A percentile compares a stretch with the other conserved stretches of the same genome.
Conservation (phyloP, 192 early-diverging fungal genomes). For the Rhizoclosmatium globosum region DNA sequence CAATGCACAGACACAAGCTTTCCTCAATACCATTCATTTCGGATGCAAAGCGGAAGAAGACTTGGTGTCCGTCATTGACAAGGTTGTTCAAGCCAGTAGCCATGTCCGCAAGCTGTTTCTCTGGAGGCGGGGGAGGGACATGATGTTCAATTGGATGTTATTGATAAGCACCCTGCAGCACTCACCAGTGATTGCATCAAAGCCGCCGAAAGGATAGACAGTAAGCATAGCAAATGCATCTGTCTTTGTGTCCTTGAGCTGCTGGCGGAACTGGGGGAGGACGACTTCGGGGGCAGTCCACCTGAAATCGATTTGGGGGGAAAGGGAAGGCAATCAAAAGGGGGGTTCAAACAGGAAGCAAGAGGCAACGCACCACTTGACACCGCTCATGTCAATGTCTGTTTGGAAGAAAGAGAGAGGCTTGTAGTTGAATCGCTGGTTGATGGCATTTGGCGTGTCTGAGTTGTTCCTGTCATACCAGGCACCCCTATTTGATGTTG, state of each 20-base stretch:
- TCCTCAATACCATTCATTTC: constrained; percentile 40
- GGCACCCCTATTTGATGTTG: constrained; percentile 18
- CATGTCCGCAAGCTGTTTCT: constrained; percentile 32
- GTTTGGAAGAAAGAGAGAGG: constrained; percentile 41
- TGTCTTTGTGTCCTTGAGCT: constrained; percentile 4
- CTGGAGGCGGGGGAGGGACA: background rate
- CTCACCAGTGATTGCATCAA: constrained; percentile 26
- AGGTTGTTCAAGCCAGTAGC: constrained; percentile 23
- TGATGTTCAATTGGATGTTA: background rate
- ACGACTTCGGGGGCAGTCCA: constrained; percentile 8
- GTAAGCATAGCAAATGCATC: constrained; percentile 9
- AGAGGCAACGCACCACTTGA: background rate
- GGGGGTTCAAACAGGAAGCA: background rate
- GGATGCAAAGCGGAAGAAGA: constrained; percentile 37
- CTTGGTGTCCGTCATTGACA: constrained; percentile 24
- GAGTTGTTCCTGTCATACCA: constrained; percentile 28
- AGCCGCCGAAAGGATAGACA: constrained; percentile 23
- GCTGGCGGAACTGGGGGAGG: background rate
- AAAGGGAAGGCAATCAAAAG: background rate
- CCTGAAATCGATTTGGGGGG: background rate
- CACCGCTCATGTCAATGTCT: constrained; percentile 33
- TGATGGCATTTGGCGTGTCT: constrained; percentile 18
- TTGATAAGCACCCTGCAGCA: background rate
- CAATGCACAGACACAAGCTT: background rate
- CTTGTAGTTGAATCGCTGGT: constrained; percentile 24